Percentiles rank a stretch among this genome's conserved stretches.
Evolutionary conservation across 2,329 filamentous ascomycete species (phyloP).

Genomic region (Exophiala viscosa): DNA sequence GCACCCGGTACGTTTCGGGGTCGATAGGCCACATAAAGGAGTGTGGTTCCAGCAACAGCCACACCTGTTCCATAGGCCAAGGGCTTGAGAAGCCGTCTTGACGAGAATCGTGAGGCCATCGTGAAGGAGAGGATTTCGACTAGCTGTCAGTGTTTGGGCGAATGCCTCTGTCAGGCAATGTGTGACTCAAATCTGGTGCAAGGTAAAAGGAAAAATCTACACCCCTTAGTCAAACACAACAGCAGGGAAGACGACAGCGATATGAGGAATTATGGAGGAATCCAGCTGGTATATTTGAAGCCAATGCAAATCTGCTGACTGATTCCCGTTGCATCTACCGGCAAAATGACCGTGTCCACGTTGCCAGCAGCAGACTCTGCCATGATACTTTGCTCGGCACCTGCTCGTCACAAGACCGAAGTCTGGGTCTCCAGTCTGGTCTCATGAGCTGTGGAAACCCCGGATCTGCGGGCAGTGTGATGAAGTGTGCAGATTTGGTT

Average conservation of each 20-base stretch:
- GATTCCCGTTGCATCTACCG: too few relatives aligned
- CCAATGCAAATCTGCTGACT: too few relatives aligned
- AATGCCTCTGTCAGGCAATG: background rate
- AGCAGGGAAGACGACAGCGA: background rate
- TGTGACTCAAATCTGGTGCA: background rate
- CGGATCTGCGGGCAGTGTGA: constrained; percentile 9
- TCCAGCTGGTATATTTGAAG: constrained; percentile 12
- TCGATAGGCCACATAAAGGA: constrained; percentile 59
- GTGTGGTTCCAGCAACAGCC: constrained; percentile 48
- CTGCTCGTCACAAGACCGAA: constrained; percentile 8
- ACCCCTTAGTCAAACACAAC: background rate
- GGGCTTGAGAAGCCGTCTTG: constrained; percentile 51
- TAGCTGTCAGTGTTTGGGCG: background rate
- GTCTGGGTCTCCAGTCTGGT: background rate
- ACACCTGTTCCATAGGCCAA: constrained; percentile 58
- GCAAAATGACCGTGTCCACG: background rate
- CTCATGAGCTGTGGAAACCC: background rate
- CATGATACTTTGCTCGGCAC: constrained; percentile 1
- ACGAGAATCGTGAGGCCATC: constrained; percentile 30
- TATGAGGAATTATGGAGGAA: constrained; percentile 1
- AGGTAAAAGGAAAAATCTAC: background rate
- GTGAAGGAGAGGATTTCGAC: background rate
- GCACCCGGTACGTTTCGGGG: constrained; percentile 60
- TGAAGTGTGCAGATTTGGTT: background rate
- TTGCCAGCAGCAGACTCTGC: background rate